These are phyloP conservation scores for Leucocoprinus birnbaumii DNA, from an alignment of 768 basidiomycete species.

Conservation along the genomic window DNA sequence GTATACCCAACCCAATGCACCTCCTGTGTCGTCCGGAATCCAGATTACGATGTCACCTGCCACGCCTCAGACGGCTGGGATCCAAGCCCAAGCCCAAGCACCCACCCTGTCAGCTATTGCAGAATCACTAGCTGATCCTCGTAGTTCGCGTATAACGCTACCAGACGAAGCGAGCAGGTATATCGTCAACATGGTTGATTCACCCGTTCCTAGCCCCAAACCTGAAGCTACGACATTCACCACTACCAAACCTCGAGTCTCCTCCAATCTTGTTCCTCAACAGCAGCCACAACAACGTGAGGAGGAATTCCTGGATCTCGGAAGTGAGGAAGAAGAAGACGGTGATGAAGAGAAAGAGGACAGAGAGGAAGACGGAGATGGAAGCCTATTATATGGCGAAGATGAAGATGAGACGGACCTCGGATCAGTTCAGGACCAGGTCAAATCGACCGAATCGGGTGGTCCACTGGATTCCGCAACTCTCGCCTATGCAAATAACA, in stretches of 20 bases:
- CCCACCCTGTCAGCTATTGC: background rate
- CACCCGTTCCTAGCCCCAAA: constrained; percentile 54
- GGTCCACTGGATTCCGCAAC: background rate
- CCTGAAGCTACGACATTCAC: constrained; percentile 30
- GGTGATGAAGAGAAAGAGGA: constrained; percentile 40
- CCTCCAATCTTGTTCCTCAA: constrained; percentile 19
- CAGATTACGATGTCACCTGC: constrained; percentile 12
- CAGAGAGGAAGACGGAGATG: constrained; percentile 33
- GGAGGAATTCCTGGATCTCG: constrained; percentile 69
- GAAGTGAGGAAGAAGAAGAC: constrained; percentile 44
- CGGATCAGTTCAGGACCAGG: constrained; percentile 1
- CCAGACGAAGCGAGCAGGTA: constrained; percentile 78
- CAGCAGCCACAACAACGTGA: background rate
- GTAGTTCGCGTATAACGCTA: constrained; percentile 59
- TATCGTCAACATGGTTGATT: constrained; percentile 65
- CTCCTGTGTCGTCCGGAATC: background rate
- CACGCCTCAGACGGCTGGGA: background rate
- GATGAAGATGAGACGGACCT: constrained; percentile 32
- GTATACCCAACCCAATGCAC: background rate
- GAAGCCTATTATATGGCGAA: constrained; percentile 12
- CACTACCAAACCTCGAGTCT: constrained; percentile 20
- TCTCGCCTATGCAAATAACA: background rate
- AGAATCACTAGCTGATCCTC: constrained; percentile 12
- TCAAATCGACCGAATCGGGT: background rate
- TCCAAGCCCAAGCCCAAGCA: constrained; percentile 7